Evolutionary conservation across 352 stramenopile species (phyloP).

Genomic region (Pythium myriotylum): DNA sequence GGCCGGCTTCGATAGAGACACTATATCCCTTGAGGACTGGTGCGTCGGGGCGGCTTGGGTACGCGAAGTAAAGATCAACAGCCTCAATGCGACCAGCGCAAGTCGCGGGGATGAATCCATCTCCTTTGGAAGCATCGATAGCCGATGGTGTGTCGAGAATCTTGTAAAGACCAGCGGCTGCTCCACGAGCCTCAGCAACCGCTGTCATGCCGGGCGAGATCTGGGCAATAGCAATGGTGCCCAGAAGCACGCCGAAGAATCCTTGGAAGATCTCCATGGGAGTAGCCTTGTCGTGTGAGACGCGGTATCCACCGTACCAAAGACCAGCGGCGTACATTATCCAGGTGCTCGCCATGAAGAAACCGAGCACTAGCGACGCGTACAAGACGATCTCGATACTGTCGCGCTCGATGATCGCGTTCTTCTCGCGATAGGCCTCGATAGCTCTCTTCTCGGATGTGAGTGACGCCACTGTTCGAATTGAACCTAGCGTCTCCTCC

Average conservation of each 20-base stretch:
- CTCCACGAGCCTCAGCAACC: constrained; percentile 27
- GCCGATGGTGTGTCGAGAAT: constrained; percentile 35
- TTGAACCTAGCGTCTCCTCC: constrained; percentile 34
- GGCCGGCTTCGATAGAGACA: constrained; percentile 32
- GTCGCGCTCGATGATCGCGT: constrained; percentile 14
- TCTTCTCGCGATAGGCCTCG: constrained; percentile 22
- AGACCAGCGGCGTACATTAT: constrained; percentile 19
- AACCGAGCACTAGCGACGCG: constrained; percentile 11
- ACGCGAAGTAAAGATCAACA: constrained; percentile 54
- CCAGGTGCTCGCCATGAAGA: constrained; percentile 25
- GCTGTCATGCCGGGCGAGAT: constrained; percentile 33
- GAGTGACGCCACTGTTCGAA: constrained; percentile 34
- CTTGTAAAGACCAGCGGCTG: constrained; percentile 29
- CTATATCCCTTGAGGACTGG: background rate
- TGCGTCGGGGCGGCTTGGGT: constrained; percentile 44
- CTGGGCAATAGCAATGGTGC: constrained; percentile 26
- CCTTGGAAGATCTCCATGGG: constrained; percentile 25
- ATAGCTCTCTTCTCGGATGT: constrained; percentile 29
- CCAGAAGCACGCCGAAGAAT: constrained; percentile 34
- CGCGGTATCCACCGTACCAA: constrained; percentile 35
- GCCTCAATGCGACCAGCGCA: constrained; percentile 39
- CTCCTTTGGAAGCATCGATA: constrained; percentile 34
- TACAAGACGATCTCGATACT: constrained; percentile 22
- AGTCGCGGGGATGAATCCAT: constrained; percentile 19
- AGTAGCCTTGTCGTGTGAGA: constrained; percentile 19